Evolutionary conservation across 192 early-diverging fungal genomes (phyloP), one percentile per base, ranked within the genome.

Genomic region (Coemansia sp.): DNA sequence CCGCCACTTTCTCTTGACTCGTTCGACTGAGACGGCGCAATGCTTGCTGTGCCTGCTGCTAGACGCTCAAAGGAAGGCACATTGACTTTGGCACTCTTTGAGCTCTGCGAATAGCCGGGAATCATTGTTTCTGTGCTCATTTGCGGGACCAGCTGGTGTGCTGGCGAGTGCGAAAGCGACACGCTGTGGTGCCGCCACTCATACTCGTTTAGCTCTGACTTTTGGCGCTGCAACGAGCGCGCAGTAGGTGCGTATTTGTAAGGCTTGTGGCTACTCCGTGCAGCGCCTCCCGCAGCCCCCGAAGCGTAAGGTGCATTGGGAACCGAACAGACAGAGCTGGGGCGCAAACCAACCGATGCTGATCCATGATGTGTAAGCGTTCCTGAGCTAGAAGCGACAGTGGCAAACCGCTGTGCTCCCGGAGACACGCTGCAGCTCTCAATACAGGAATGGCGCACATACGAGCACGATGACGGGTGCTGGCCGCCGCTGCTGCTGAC

Each of bases 261-360:
- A 9, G 32, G 9, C 41, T 56, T 44, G 14, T 42, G 36, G 28
- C 45, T 28, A 28, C 45, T 18, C 26, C 45, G 15, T 28, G 45
- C 5, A 26, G 11, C 15, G 39, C 14, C 20, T 18, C 44, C 36
- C 9, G 16, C 18, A 23, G 31, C 5, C 11, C 28, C 50, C 8
- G 40, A 17, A 2, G 58, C 17, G 20, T 50, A 15, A 11, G 60
- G 18, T 30, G 56, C 41, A 10, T 55, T 61, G 6, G 66, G 62
- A 6, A 76, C 62, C 2, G 72, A 76, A 58, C 66, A 69, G 7
- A 54, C 57, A 14, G 72, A 76, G 42, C 53, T 60, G 15, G 62
- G 61, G 23, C 66, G 61, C 51, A 51, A 14, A 11, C 53, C 18
- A 34, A 51, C 48, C 17, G 42, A 31, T 31, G 60, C 28, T 14